These are phyloP conservation scores for Coemansia sp. DNA, from an alignment of 192 early-diverging fungal genomes.

Conservation along the genomic window DNA sequence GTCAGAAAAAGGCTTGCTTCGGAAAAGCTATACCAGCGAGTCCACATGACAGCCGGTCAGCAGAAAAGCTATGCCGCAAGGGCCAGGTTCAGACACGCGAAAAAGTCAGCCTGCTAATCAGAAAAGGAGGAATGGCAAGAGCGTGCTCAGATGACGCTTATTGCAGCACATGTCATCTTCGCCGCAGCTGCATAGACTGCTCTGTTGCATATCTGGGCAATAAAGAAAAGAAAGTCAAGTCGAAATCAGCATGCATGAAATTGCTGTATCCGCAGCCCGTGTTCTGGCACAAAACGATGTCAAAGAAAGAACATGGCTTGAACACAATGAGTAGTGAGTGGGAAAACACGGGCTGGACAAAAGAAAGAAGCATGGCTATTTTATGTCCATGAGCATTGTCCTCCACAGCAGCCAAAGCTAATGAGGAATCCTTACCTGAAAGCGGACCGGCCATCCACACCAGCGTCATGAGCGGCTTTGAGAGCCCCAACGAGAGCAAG, in stretches of 20 bases:
- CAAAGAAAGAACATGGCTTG: background rate
- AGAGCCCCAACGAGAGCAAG: slow-evolving; percentile 76
- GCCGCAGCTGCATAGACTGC: background rate
- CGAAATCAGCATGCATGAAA: background rate
- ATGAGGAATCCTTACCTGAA: slow-evolving; percentile 55
- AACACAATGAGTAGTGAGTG: background rate
- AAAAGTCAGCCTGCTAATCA: slow-evolving; percentile 10
- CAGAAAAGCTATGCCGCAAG: background rate
- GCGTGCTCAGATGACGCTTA: slow-evolving; percentile 1
- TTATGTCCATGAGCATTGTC: background rate
- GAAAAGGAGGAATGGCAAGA: slow-evolving; percentile 1
- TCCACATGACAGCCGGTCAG: slow-evolving; percentile 5
- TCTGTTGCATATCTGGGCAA: background rate
- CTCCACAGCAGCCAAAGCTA: background rate
- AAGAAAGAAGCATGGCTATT: background rate
- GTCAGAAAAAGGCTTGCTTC: background rate
- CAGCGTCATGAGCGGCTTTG: slow-evolving; percentile 79
- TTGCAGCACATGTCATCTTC: background rate
- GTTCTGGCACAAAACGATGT: background rate
- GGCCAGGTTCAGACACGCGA: background rate
- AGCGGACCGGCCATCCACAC: slow-evolving; percentile 94
- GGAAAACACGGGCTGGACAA: background rate
- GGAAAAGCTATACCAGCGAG: background rate
- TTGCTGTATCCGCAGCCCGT: slow-evolving; percentile 1
- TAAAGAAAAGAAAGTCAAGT: background rate